phyloP scores from a whole-genome alignment of 108 stramenopile genomes.

The Discostella pseudostelligera region DNA sequence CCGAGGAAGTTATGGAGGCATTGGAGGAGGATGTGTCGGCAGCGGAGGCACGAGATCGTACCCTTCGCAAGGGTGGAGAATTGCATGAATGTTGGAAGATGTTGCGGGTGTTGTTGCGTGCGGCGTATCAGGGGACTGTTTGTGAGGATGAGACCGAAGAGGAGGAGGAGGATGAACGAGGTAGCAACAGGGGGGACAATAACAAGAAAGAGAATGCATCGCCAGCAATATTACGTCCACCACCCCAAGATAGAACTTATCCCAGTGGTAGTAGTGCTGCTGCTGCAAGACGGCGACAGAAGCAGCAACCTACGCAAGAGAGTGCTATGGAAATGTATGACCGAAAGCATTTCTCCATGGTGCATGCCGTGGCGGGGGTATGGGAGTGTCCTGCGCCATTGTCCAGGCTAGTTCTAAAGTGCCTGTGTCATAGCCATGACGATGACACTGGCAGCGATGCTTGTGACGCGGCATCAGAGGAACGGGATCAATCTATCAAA shows the following conservation, averaged over 20 bases:
- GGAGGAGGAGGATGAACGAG: neutral
- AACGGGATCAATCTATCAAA: neutral
- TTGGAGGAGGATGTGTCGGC: conserved; percentile 32
- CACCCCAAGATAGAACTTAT: conserved; percentile 15
- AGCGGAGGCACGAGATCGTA: conserved; percentile 14
- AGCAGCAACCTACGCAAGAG: conserved; percentile 5
- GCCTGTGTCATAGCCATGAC: conserved; percentile 12
- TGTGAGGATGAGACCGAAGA: conserved; percentile 16
- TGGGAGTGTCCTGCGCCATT: conserved; percentile 48
- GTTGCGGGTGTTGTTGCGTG: conserved; percentile 38
- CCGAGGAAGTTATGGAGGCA: conserved; percentile 55
- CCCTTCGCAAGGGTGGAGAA: conserved; percentile 42
- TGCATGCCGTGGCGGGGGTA: conserved; percentile 47
- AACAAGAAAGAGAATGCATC: neutral
- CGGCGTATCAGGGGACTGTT: conserved; percentile 49
- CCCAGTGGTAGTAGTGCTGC: neutral
- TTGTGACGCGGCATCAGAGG: neutral
- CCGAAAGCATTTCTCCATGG: conserved; percentile 38
- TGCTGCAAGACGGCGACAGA: neutral
- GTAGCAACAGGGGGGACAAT: neutral
- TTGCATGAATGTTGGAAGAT: conserved; percentile 55
- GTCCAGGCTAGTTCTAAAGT: conserved; percentile 44
- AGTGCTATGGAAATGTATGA: conserved; percentile 31
- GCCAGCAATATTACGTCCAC: neutral
- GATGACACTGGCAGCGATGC: neutral